Evolutionary conservation across 1,284 basidiomycete genomes (phyloP).

Genomic region (Tilletiopsis washingtonensis): DNA sequence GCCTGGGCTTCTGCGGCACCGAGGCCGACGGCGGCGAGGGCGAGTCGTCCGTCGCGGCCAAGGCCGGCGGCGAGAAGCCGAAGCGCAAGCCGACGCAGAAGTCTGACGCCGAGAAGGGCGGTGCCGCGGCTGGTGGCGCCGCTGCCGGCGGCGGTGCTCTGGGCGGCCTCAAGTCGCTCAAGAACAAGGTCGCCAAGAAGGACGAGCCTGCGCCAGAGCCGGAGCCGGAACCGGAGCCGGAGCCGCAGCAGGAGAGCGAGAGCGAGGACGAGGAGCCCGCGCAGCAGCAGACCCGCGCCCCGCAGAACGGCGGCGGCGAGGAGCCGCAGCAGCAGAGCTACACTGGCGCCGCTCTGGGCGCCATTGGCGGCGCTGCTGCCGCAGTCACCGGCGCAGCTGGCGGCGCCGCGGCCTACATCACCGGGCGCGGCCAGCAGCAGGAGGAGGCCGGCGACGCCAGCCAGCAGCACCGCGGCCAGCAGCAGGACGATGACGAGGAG

Average conservation of each 20-base stretch:
- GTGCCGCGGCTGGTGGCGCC: conserved; percentile 9
- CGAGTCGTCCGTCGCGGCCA: neutral
- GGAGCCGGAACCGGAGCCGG: neutral
- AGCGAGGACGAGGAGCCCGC: conserved; percentile 15
- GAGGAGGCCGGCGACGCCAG: conserved; percentile 8
- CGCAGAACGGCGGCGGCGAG: neutral
- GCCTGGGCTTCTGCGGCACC: conserved; percentile 9
- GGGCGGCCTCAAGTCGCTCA: conserved; percentile 2
- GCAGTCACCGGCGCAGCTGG: conserved; percentile 28
- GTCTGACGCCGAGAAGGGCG: conserved; percentile 5
- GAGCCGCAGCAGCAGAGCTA: conserved; percentile 19
- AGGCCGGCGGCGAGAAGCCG: conserved; percentile 9
- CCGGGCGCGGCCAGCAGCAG: conserved; percentile 5
- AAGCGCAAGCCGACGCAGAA: conserved; percentile 13
- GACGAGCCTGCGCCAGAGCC: conserved; percentile 1
- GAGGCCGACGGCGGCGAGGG: conserved; percentile 8
- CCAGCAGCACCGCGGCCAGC: conserved; percentile 13
- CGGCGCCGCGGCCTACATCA: conserved; percentile 25
- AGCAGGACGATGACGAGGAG: conserved; percentile 13
- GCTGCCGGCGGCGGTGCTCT: conserved; percentile 8
- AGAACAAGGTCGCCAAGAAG: conserved; percentile 4
- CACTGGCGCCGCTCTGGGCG: conserved; percentile 32
- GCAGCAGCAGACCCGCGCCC: conserved; percentile 5
- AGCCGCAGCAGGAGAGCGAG: conserved; percentile 7
- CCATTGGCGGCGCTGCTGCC: conserved; percentile 30